Evolutionary conservation across 2,329 filamentous ascomycete genomes (phyloP), one percentile per base, ranked within the genome.

Genomic region (Ilyonectria mors-panacis): DNA sequence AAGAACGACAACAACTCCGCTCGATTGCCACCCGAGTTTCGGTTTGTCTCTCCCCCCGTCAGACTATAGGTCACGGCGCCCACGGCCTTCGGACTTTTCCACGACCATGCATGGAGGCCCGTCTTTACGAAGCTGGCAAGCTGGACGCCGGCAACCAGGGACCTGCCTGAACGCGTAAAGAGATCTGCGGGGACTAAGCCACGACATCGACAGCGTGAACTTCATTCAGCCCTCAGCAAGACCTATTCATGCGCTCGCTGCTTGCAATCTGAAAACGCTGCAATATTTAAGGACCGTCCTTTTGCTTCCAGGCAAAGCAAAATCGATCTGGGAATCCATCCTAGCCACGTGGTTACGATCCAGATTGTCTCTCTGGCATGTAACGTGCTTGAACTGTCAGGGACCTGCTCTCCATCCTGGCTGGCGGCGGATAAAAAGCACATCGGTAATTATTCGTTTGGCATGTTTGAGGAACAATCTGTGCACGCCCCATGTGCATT

Each of bases 291-390:
- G 37, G 42, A 19, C 30, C 21, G 15, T 9, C 42, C 26, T 19
- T 57, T 51, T 56, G 47, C 42, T 35, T 50, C 26, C 19, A 26
- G 4, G 21, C 51, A 42, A 51, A 26, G 50, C 44, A 30, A 47
- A 51, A 53, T 28, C 21, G 30, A 23, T 33, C n/a, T 45, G 19
- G 15, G 23, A 37, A 28, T 44, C 50, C 55, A 64, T 51, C 37
- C 65, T 54, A 64, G 64, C 67, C 67, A 69, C 67, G 67, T 69
- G 67, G 67, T 59, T 48, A 28, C 12, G 10, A 47, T 51, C 57
- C 44, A 61, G 54, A 21, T 23, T 21, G n/a, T 53, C 30, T n/a
- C 17, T 51, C 17, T n/a, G 8, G 7, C 39, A 42, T 42, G 39
- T n/a, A 42, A 30, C n/a, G 19, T 53, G 48, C 13, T 53, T 33